Base-by-base conservation (phyloP, 805 yeast species). In the Hyphopichia homilentoma region DNA sequence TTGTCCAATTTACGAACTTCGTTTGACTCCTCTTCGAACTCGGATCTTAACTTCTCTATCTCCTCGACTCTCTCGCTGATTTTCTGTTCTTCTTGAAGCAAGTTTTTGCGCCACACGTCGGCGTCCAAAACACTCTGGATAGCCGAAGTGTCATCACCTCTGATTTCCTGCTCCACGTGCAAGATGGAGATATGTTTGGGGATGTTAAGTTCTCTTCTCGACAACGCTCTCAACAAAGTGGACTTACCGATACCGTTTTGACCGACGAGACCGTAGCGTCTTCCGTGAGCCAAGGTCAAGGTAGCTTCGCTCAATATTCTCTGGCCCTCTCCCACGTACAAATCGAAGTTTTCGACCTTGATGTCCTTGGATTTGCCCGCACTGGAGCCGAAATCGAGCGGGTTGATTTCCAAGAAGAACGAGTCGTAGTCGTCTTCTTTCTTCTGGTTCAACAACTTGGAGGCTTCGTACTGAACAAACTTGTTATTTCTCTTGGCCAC, bases 231-330 rank as follows among this genome's bases (percentile, higher is more conserved):
- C 54, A 93, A 68, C 33, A 93, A 65, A 0, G 98, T 93, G 27
- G 97, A 89, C 60, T 93, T 93, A 81, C 99, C 99, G 47, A 93
- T 89, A 90, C 99, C 99, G 68, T 93, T 93, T 57, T 89, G 95
- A 61, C 99, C 99, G 27, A 93, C 96, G 33, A 93, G 66, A 77
- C 98, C 99, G 49, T 93, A 93, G 57, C 97, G 78, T 59, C 84
- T 87, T 34, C 98, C 98, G 56, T 81, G 81, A 18, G 96, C 81
- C 43, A 93, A 73, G 1, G 96, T 80, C 44, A 93, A 75, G 16
- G 88, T 74, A 17, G 97, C 82, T 57, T 89, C 94, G 27, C 90
- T 79, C 42, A 93, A 71, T 34, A 93, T 90, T 63, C 98, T 78
- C 60, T 84, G 82, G 41, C 97, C 97, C 37, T 85, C 94, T 39